These are phyloP conservation scores for Agastache rugosa DNA, from an alignment of 257 asterid species.

Conservation along the genomic window DNA sequence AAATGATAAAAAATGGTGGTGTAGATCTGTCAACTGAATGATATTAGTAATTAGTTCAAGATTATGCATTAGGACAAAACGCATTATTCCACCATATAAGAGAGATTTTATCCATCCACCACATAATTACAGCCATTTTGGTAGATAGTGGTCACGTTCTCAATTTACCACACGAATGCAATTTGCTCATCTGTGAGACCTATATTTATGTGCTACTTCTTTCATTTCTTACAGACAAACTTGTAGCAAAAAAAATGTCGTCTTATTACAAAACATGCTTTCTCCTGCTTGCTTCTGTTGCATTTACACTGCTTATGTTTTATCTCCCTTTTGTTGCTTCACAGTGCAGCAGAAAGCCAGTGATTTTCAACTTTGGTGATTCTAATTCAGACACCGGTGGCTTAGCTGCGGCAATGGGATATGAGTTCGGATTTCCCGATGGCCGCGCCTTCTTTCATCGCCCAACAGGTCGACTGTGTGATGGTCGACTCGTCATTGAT, in stretches of 20 bases:
- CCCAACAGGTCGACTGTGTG: constrained; percentile 48
- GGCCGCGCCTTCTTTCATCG: constrained; percentile 45
- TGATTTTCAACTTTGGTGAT: constrained; percentile 58
- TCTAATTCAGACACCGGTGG: constrained; percentile 66
- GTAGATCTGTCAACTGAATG: constrained; percentile 30
- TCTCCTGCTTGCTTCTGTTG: constrained; percentile 4
- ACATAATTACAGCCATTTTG: constrained; percentile 30
- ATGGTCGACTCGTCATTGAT: constrained; percentile 55
- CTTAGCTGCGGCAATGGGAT: constrained; percentile 44
- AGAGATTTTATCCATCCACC: constrained; percentile 18
- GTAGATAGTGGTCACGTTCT: constrained; percentile 23
- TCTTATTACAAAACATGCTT: neutral
- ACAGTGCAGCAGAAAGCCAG: constrained; percentile 40
- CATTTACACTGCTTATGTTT: neutral
- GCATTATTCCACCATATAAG: constrained; percentile 18
- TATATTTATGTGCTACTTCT: constrained; percentile 8
- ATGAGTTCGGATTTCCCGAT: constrained; percentile 44
- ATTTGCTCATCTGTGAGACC: neutral
- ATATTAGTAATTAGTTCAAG: constrained; percentile 1
- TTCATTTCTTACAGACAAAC: neutral
- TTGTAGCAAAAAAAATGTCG: constrained; percentile 16
- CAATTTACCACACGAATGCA: neutral
- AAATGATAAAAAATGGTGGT: constrained; percentile 18
- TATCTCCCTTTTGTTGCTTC: constrained; percentile 34
- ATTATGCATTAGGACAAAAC: constrained; percentile 26